Conservation (phyloP, 352 stramenopile genomes). For the Pilasporangium apinafurcum region DNA sequence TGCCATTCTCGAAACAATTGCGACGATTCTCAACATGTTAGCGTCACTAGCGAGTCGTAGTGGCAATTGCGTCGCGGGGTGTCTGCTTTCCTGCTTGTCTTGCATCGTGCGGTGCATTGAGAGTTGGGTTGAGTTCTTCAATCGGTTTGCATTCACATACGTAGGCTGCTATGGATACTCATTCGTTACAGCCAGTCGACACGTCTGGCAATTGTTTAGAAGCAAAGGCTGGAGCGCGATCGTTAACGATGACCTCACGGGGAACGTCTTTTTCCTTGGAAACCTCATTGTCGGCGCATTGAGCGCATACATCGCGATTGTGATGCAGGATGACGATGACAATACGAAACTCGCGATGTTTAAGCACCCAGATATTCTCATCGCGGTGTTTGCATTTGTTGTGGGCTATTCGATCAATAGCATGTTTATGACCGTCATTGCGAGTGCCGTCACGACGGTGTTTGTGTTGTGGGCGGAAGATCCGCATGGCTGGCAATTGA, state of each 20-base stretch:
- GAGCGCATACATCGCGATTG: slow-evolving; percentile 56
- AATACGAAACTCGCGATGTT: slow-evolving; percentile 54
- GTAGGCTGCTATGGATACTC: slow-evolving; percentile 84
- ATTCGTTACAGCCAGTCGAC: slow-evolving; percentile 69
- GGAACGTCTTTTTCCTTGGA: slow-evolving; percentile 81
- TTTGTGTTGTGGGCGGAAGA: slow-evolving; percentile 85
- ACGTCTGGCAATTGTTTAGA: slow-evolving; percentile 78
- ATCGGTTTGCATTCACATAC: slow-evolving; percentile 86
- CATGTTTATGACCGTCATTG: slow-evolving; percentile 69
- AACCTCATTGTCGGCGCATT: slow-evolving; percentile 67
- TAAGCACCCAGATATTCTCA: slow-evolving; percentile 50
- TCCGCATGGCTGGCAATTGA: slow-evolving; percentile 67
- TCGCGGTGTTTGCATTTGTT: slow-evolving; percentile 69
- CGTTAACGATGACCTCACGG: slow-evolving; percentile 85
- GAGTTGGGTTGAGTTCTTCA: slow-evolving; percentile 86
- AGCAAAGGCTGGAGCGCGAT: slow-evolving; percentile 83
- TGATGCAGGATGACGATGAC: slow-evolving; percentile 43
- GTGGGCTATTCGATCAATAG: slow-evolving; percentile 72
- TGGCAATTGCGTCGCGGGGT: slow-evolving; percentile 72
- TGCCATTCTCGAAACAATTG: slow-evolving; percentile 84
- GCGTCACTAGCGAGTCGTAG: slow-evolving; percentile 46
- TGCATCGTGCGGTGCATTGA: slow-evolving; percentile 83
- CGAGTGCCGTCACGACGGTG: slow-evolving; percentile 71
- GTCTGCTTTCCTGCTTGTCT: slow-evolving; percentile 52
- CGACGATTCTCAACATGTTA: slow-evolving; percentile 60